These are phyloP conservation scores for Phyllosticta citriasiana DNA, from an alignment of 2,329 filamentous ascomycete genomes.

Conservation along the genomic window DNA sequence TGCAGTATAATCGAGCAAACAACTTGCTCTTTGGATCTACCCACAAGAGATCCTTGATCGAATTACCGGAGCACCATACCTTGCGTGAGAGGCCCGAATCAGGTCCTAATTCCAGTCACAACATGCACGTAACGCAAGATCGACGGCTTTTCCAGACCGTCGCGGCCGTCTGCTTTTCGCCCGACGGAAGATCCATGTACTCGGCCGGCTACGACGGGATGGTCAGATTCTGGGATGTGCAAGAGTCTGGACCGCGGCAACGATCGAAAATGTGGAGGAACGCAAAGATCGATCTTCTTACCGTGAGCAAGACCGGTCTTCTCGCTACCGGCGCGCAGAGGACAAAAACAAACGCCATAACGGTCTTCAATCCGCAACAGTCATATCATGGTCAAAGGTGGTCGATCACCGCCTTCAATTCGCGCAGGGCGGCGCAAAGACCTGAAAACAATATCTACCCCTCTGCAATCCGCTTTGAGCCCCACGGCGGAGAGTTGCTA, in stretches of 20 bases:
- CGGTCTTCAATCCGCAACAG: conserved; percentile 16
- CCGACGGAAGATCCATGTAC: conserved; percentile 35
- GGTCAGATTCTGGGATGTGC: conserved; percentile 33
- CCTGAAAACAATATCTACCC: conserved; percentile 22
- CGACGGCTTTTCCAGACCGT: conserved; percentile 47
- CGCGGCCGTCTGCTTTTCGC: conserved; percentile 43
- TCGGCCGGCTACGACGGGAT: conserved; percentile 47
- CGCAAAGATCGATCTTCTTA: conserved; percentile 42
- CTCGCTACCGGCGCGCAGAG: conserved; percentile 40
- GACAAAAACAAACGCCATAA: conserved; percentile 24
- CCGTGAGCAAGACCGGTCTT: conserved; percentile 29
- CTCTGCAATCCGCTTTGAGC: conserved; percentile 25
- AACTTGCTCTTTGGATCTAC: conserved; percentile 47
- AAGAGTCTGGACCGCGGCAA: conserved; percentile 12
- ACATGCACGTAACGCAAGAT: conserved; percentile 41
- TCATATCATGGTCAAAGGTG: conserved; percentile 9
- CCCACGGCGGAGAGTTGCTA: conserved; percentile 29
- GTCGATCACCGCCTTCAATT: conserved; percentile 19
- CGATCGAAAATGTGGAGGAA: conserved; percentile 14
- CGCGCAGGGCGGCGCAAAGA: conserved; percentile 19
- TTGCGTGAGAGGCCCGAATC: conserved; percentile 29
- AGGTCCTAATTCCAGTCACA: conserved; percentile 33
- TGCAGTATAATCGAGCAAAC: conserved; percentile 50
- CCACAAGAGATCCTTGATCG: conserved; percentile 32
- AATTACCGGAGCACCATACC: conserved; percentile 45